A percentile compares a stretch with the other conserved stretches of the same genome.
These are phyloP conservation scores for Fonsecaea monophora DNA, from an alignment of 2,329 filamentous ascomycete genomes.

Conservation along the genomic window DNA sequence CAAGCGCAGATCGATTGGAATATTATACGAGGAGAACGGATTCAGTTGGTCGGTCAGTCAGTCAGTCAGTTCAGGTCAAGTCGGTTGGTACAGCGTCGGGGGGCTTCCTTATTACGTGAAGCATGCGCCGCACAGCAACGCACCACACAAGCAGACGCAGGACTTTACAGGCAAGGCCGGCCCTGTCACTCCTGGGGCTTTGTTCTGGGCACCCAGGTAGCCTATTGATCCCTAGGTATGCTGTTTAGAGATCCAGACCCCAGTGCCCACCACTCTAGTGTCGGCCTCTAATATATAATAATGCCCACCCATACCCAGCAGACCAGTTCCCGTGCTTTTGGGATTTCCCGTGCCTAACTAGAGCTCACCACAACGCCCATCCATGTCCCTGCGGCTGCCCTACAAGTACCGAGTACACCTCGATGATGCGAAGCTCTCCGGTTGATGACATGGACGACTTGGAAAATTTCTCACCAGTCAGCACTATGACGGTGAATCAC, in stretches of 20 bases:
- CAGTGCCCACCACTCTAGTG: neutral
- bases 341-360: conserved; percentile 8
- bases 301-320: neutral
- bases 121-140: neutral
- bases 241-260: conserved; percentile 1
- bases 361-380: conserved; percentile 3
- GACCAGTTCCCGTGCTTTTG: neutral
- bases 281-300: neutral
- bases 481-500: conserved; percentile 1
- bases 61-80: conserved; percentile 1
- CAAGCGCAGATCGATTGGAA: conserved; percentile 11
- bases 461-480: conserved; percentile 13
- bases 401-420: neutral
- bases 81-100: conserved; percentile 5
- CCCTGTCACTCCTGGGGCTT: neutral
- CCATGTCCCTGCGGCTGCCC: conserved; percentile 5
- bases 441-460: conserved; percentile 4
- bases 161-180: conserved; percentile 4
- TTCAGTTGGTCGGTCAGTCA: neutral
- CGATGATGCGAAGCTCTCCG: conserved; percentile 5
- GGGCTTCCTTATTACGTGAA: conserved; percentile 2
- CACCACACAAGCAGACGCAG: neutral
- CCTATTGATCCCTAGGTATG: neutral
- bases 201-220: neutral
- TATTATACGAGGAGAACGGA: neutral